Evolutionary conservation across 495 filamentous ascomycete genomes (phyloP).

Genomic region (Penicillium nucicola): DNA sequence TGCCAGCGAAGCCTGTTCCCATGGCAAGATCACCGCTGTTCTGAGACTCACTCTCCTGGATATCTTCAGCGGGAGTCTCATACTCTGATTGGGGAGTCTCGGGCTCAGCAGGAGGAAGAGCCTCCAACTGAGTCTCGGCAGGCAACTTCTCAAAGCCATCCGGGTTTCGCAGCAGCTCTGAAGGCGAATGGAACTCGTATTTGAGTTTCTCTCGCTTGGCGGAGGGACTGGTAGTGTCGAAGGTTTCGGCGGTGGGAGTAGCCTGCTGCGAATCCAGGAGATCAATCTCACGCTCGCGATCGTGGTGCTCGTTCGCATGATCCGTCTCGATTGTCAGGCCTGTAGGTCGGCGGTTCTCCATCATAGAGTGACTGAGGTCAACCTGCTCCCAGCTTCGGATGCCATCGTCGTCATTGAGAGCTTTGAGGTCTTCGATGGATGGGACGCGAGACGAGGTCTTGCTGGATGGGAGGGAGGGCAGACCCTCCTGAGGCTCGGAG

Average conservation of each 20-base stretch:
- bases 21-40: neutral
- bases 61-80: conserved; percentile 13
- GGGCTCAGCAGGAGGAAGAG: conserved; percentile 17
- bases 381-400: conserved; percentile 32
- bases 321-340: conserved; percentile 23
- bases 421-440: conserved; percentile 41
- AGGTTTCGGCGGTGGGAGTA: conserved; percentile 22
- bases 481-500: conserved; percentile 29
- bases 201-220: conserved; percentile 32
- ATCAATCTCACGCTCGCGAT: conserved; percentile 8
- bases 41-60: conserved; percentile 8
- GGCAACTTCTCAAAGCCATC: conserved; percentile 23
- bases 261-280: conserved; percentile 25
- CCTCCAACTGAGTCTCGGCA: conserved; percentile 21
- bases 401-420: conserved; percentile 26
- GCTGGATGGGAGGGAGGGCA: conserved; percentile 51
- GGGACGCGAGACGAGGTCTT: conserved; percentile 42
- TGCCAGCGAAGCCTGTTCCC: conserved; percentile 19
- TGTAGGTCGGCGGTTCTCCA: conserved; percentile 13
- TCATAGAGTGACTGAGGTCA: conserved; percentile 21
- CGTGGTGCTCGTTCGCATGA: conserved; percentile 7
- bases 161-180: conserved; percentile 41
- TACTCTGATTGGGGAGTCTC: conserved; percentile 8
- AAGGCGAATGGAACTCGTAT: conserved; percentile 47
- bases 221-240: neutral